phyloP scores from a whole-genome alignment of 768 basidiomycete genomes.

The Crassisporium funariophilum region DNA sequence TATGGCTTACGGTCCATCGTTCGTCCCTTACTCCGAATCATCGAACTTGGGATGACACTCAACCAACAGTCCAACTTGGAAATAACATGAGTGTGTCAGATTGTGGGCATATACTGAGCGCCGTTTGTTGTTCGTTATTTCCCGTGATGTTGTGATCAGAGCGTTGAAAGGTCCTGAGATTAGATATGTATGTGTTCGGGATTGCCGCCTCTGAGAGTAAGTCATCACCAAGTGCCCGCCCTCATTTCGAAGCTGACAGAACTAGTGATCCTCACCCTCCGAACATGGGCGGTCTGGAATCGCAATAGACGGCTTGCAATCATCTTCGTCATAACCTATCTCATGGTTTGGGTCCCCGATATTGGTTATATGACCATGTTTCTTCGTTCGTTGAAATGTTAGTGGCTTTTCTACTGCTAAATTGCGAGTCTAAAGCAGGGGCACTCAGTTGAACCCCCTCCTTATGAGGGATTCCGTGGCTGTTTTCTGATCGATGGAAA shows the following conservation, averaged over 20 bases:
- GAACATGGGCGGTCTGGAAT: neutral
- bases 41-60: neutral
- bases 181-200: neutral
- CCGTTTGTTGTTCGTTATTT: no score
- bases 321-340: neutral
- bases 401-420: neutral
- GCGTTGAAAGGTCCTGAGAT: no score
- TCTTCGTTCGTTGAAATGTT: neutral
- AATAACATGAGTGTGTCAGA: neutral
- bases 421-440: no score
- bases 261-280: neutral
- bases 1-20: slow-evolving; percentile 4
- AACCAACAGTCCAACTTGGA: neutral
- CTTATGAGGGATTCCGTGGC: neutral
- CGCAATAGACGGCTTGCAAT: neutral
- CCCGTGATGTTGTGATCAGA: no score
- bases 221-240: neutral
- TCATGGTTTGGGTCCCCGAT: neutral
- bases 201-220: neutral
- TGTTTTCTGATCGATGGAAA: neutral
- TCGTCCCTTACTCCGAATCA: neutral
- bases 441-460: neutral
- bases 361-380: neutral
- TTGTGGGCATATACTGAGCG: no score
- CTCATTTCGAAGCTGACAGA: neutral